A percentile compares a stretch with the other conserved stretches of the same genome.
phyloP scores from a whole-genome alignment of 2,329 filamentous ascomycete species.

The Neoscytalidium dimidiatum region DNA sequence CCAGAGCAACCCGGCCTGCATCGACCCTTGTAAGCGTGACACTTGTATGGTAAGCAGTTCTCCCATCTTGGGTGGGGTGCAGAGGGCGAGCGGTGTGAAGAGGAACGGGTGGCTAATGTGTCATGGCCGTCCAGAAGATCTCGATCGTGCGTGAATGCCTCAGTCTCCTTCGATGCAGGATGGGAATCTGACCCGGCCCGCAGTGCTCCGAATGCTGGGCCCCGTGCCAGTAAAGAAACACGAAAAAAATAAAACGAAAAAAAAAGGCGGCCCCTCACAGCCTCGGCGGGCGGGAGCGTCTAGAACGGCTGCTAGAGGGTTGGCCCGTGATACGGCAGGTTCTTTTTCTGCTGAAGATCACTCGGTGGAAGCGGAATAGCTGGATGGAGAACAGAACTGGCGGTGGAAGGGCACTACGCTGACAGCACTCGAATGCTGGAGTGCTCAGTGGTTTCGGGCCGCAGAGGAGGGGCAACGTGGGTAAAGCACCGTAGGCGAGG shows the following conservation, averaged over 20 bases:
- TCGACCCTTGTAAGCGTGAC: slow-evolving; percentile 19
- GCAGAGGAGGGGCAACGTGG: slow-evolving; percentile 16
- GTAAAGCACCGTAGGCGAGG: slow-evolving; percentile 17
- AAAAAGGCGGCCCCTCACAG: slow-evolving; percentile 2
- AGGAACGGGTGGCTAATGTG: slow-evolving; percentile 11
- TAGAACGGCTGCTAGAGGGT: background rate
- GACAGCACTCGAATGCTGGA: slow-evolving; percentile 11
- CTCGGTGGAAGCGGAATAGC: slow-evolving; percentile 9
- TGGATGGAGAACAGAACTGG: slow-evolving; percentile 13
- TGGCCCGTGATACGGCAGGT: slow-evolving; percentile 12
- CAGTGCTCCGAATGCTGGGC: slow-evolving; percentile 19
- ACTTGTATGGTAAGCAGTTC: slow-evolving; percentile 17
- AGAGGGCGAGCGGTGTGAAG: slow-evolving; percentile 16
- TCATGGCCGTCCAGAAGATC: slow-evolving; percentile 14
- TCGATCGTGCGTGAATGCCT: slow-evolving; percentile 12
- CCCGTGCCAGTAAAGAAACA: slow-evolving; percentile 5
- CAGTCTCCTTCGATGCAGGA: background rate
- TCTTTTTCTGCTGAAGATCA: slow-evolving; percentile 17
- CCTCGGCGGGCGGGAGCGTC: background rate
- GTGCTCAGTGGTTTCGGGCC: slow-evolving; percentile 16
- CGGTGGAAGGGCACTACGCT: slow-evolving; percentile 11
- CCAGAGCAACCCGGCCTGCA: slow-evolving; percentile 17
- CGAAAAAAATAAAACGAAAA: too few relatives aligned
- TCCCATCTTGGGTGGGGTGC: background rate
- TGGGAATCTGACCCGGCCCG: background rate